Conservation (phyloP, 306 rosid genomes). For the Citrullus amarus region DNA sequence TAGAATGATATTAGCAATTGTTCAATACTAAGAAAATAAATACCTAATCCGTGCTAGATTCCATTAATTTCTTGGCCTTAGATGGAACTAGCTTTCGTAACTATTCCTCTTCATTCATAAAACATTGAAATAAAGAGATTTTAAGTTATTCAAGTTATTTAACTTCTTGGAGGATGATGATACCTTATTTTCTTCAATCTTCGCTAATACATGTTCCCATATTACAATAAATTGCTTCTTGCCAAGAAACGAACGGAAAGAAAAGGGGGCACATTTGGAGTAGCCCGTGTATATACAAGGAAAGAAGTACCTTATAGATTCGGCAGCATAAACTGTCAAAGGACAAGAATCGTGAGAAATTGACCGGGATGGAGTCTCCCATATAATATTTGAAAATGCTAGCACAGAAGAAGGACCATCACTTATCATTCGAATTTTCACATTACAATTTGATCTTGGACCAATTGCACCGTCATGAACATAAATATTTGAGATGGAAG, state of each 20-base stretch:
- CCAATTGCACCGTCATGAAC: slow-evolving; percentile 44
- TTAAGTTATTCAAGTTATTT: neutral
- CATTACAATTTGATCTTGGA: slow-evolving; percentile 25
- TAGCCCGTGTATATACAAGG: neutral
- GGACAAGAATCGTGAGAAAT: slow-evolving; percentile 43
- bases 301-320: slow-evolving; percentile 19
- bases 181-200: neutral
- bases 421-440: slow-evolving; percentile 33
- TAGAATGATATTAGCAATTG: neutral
- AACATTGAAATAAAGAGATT: neutral
- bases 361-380: slow-evolving; percentile 23
- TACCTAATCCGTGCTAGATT: neutral
- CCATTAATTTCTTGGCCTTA: neutral
- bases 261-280: neutral
- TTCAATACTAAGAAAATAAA: neutral
- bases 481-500: slow-evolving; percentile 29
- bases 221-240: neutral
- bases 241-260: neutral
- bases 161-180: neutral
- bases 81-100: neutral
- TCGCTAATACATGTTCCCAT: neutral
- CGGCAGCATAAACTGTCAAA: slow-evolving; percentile 29
- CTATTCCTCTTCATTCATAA: neutral
- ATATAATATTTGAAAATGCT: slow-evolving; percentile 31
- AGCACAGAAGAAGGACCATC: slow-evolving; percentile 30